Evolutionary conservation across 305 asterid species (phyloP).

Genomic region (Fraxinus ornus): DNA sequence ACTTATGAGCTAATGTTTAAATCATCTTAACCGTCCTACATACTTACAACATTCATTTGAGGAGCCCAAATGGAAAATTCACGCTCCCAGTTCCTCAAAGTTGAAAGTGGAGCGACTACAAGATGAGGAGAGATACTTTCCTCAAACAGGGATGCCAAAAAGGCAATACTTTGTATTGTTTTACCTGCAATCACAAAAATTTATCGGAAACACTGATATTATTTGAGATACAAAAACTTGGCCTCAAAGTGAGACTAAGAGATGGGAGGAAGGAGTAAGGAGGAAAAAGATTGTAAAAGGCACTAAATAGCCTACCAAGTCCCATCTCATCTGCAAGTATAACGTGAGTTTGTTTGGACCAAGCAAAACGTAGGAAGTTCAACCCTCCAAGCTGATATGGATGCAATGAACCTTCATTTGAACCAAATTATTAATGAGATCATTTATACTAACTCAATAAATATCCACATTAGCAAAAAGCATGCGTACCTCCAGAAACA

Average conservation of each 20-base stretch:
- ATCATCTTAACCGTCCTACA: slow-evolving; percentile 12
- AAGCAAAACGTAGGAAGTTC: slow-evolving; percentile 88
- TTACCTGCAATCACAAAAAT: slow-evolving; percentile 61
- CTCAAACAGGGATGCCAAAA: slow-evolving; percentile 83
- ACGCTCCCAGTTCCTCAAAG: slow-evolving; percentile 97
- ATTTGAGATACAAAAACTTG: slow-evolving; percentile 19
- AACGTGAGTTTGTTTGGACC: slow-evolving; percentile 94
- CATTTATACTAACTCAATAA: slow-evolving; percentile 17
- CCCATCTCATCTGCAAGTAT: slow-evolving; percentile 99
- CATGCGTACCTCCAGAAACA: slow-evolving; percentile 76
- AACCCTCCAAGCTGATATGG: slow-evolving; percentile 99
- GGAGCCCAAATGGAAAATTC: slow-evolving; percentile 99
- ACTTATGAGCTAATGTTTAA: slow-evolving; percentile 21
- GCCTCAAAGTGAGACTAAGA: not conserved
- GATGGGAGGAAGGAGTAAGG: not conserved
- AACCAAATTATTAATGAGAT: slow-evolving; percentile 24
- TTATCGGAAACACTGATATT: slow-evolving; percentile 16
- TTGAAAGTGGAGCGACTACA: slow-evolving; percentile 96
- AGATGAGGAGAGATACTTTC: slow-evolving; percentile 78
- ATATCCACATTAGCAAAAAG: slow-evolving; percentile 3
- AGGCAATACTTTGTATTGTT: slow-evolving; percentile 96
- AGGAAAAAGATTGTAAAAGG: slow-evolving; percentile 20
- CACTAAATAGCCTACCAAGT: slow-evolving; percentile 61
- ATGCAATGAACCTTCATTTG: slow-evolving; percentile 74
- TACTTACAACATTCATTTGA: slow-evolving; percentile 95